Evolutionary conservation across 139 green algal genomes (phyloP), one percentile per base, ranked within the genome.

Genomic region (Choricystis sp.): DNA sequence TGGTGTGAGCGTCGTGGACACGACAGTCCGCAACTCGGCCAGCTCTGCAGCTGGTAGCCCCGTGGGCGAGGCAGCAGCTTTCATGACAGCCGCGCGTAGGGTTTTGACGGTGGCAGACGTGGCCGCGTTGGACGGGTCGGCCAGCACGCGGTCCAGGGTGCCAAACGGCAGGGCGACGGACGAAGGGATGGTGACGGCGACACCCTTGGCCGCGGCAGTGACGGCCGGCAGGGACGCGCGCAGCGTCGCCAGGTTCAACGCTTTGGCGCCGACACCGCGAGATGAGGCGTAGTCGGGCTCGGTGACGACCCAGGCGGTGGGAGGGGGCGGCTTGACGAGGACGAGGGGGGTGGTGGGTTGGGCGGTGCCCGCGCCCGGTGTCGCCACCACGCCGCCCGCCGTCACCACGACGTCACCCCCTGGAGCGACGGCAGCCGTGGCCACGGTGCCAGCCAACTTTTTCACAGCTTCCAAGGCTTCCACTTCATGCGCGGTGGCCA

Each of bases 81-180:
- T 64, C 60, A 74, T 62, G 72, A 81, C 57, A 29, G 77, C 49
- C 3, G 24, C 55, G 31, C 74, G 68, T 3, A 72, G 59, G 3
- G 19, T 56, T 1, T 20, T 60, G 61, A 88, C 69, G 48, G 59
- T 63, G 2, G 61, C 69, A 29, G 74, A 73, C 30, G 68, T 75
- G 2, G 57, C 62, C 0, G 63, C 58, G 56, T 89, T 92, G 20
- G 31, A 60, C 3, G 68, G 26, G 30, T 83, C 72, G 0, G 56
- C 59, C 57, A 96, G 76, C 23, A 73, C 74, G 2, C 74, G 70
- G 69, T 95, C 89, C 66, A 93, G 93, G 16, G 77, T 81, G 48
- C 88, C 89, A 66, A 88, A 95, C 4, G 88, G 88, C 59, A 96
- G 69, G 21, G 86, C 79, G 3, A 91, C 69, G 9, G 78, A 88